Evolutionary conservation across 768 basidiomycete genomes (phyloP).

Genomic region (Rhodotorula diobovata): DNA sequence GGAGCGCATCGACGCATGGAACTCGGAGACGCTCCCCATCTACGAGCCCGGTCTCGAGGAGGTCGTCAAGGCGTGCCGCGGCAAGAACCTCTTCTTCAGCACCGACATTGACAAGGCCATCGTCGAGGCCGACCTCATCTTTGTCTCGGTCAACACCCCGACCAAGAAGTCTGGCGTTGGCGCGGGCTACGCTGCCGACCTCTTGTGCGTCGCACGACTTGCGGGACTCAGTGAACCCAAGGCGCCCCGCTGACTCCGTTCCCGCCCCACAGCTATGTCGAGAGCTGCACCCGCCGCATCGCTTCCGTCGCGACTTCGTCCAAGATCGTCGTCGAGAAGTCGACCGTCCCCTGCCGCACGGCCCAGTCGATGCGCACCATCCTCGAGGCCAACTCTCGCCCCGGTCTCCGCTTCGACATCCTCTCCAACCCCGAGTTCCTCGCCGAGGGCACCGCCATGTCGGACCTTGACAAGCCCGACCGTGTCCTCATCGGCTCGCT

Average conservation of each 20-base stretch:
- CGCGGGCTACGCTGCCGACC: slow-evolving; percentile 95
- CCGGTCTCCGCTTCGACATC: slow-evolving; percentile 87
- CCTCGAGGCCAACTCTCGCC: slow-evolving; percentile 94
- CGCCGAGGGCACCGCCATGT: slow-evolving; percentile 94
- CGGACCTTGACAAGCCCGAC: slow-evolving; percentile 81
- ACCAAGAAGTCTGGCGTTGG: slow-evolving; percentile 98
- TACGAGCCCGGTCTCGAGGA: slow-evolving; percentile 95
- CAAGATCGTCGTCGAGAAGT: slow-evolving; percentile 99
- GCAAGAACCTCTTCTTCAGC: slow-evolving; percentile 94
- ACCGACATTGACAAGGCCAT: slow-evolving; percentile 83
- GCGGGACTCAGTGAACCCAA: not conserved
- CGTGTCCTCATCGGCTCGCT: slow-evolving; percentile 96
- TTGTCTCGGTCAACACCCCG: slow-evolving; percentile 97
- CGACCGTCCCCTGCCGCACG: slow-evolving; percentile 96
- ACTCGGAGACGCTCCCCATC: slow-evolving; percentile 73
- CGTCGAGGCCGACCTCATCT: slow-evolving; percentile 91
- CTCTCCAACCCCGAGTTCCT: slow-evolving; percentile 99
- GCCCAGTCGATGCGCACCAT: slow-evolving; percentile 99
- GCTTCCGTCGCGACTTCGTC: slow-evolving; percentile 80
- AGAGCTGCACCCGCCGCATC: slow-evolving; percentile 92
- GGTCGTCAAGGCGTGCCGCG: slow-evolving; percentile 79
- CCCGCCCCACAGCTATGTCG: slow-evolving; percentile 69
- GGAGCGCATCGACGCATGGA: slow-evolving; percentile 93
- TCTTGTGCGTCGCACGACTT: slow-evolving; percentile 65
- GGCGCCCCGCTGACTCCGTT: slow-evolving; percentile 11